These are phyloP conservation scores for Sporothrix inflata DNA, from an alignment of 2,329 filamentous ascomycete genomes.

Conservation along the genomic window DNA sequence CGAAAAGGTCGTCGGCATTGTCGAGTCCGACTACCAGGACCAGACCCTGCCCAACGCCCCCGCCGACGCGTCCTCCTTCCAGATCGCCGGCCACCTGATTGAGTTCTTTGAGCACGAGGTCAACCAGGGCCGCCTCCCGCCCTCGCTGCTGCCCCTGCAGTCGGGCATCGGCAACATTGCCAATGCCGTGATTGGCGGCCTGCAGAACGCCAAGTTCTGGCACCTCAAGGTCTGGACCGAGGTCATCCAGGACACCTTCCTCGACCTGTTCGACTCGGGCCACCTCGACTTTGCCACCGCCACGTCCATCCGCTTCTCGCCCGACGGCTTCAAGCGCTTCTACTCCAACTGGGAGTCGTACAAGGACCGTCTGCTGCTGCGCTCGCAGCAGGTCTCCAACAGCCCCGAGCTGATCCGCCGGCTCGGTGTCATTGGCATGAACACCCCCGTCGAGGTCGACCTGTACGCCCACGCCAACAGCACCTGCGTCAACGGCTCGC, in stretches of 20 bases:
- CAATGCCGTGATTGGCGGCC: constrained; percentile 85
- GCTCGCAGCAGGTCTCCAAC: constrained; percentile 87
- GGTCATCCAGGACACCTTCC: constrained; percentile 89
- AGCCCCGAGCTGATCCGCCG: constrained; percentile 87
- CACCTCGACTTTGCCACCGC: constrained; percentile 88
- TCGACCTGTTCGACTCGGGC: constrained; percentile 88
- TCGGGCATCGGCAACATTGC: constrained; percentile 92
- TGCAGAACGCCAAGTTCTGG: constrained; percentile 79
- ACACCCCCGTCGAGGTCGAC: constrained; percentile 91
- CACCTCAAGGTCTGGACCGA: constrained; percentile 94
- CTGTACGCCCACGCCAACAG: constrained; percentile 94
- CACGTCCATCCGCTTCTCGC: constrained; percentile 87
- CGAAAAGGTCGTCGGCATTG: constrained; percentile 77
- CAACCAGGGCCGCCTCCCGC: constrained; percentile 72
- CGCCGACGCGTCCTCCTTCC: constrained; percentile 71
- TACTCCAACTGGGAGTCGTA: constrained; percentile 84
- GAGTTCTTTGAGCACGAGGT: constrained; percentile 87
- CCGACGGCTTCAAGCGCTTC: constrained; percentile 88
- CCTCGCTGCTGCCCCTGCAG: constrained; percentile 62
- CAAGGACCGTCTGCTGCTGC: constrained; percentile 78
- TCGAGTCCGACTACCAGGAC: constrained; percentile 85
- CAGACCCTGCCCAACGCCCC: constrained; percentile 72
- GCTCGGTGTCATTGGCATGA: constrained; percentile 89
- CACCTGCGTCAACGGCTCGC: constrained; percentile 84
- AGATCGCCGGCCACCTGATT: constrained; percentile 79